phyloP scores from a whole-genome alignment of 345 rosid species.

The Eucalyptus caleyi region DNA sequence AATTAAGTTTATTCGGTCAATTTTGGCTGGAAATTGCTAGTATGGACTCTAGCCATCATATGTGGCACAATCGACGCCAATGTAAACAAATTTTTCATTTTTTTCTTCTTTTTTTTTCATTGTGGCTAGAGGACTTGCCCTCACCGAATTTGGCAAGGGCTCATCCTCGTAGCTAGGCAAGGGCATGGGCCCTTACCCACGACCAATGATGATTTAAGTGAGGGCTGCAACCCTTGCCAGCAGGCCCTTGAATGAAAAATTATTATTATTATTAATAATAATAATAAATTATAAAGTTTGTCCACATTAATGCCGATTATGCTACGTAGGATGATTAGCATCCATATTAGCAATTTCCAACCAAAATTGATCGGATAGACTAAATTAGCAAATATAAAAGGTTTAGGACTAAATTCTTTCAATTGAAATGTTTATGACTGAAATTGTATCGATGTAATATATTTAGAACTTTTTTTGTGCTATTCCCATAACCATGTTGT shows the following conservation, averaged over 20 bases:
- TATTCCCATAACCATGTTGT: not conserved
- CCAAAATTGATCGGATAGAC: too few relatives aligned
- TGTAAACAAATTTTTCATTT: too few relatives aligned
- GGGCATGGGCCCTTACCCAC: not conserved
- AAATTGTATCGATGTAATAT: too few relatives aligned
- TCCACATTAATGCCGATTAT: too few relatives aligned
- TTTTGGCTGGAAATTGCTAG: not conserved
- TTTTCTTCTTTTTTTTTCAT: too few relatives aligned
- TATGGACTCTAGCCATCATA: not conserved
- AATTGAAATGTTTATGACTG: too few relatives aligned
- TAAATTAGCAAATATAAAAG: too few relatives aligned
- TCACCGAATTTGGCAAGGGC: not conserved
- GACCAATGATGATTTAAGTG: accelerated
- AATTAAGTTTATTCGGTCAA: not conserved
- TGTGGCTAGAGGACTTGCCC: accelerated
- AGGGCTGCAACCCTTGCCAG: not conserved
- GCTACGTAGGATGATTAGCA: accelerated
- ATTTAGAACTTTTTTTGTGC: too few relatives aligned
- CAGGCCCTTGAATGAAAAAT: not conserved
- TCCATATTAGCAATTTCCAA: not conserved
- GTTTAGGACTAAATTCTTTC: too few relatives aligned
- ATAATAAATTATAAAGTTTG: too few relatives aligned
- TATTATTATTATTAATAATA: too few relatives aligned
- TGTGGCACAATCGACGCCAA: accelerated
- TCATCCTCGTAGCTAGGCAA: not conserved